These are phyloP conservation scores for Pythium guiyangense DNA, from an alignment of 352 stramenopile species.

Conservation along the genomic window DNA sequence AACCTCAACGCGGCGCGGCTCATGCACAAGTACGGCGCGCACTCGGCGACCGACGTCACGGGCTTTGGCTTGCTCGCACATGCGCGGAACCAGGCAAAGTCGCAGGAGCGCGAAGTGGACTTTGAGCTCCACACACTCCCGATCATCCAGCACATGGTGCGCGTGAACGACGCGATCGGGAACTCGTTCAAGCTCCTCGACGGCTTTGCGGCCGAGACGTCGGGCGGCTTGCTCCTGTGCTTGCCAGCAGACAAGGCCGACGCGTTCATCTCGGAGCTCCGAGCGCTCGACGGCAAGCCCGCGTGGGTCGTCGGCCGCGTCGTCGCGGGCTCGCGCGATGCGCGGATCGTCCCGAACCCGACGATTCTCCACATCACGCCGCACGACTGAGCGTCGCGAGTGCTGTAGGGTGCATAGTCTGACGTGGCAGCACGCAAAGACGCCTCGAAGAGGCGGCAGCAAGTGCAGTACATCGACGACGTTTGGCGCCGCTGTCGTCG, in stretches of 20 bases:
- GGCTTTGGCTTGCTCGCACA: slow-evolving; percentile 95
- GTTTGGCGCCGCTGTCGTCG: too few relatives aligned
- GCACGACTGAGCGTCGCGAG: slow-evolving; percentile 30
- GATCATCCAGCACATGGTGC: slow-evolving; percentile 87
- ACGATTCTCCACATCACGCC: slow-evolving; percentile 54
- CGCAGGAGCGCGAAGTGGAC: slow-evolving; percentile 82
- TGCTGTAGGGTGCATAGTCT: too few relatives aligned
- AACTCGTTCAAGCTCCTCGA: slow-evolving; percentile 92
- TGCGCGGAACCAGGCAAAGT: slow-evolving; percentile 91
- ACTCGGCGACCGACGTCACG: slow-evolving; percentile 95
- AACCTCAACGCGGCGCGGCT: slow-evolving; percentile 90
- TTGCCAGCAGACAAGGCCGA: slow-evolving; percentile 84
- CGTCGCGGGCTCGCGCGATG: slow-evolving; percentile 62
- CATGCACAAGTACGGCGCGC: slow-evolving; percentile 91
- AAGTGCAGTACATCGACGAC: too few relatives aligned
- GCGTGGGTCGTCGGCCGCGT: slow-evolving; percentile 93
- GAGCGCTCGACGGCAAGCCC: slow-evolving; percentile 81
- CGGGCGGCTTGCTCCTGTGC: slow-evolving; percentile 91
- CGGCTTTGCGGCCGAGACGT: slow-evolving; percentile 93
- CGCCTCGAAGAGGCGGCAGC: too few relatives aligned
- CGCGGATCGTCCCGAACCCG: slow-evolving; percentile 46
- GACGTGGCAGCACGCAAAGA: too few relatives aligned
- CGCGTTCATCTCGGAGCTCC: slow-evolving; percentile 85
- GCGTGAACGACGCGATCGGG: slow-evolving; percentile 85
- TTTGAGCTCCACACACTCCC: slow-evolving; percentile 93